Evolutionary conservation across 2,329 filamentous ascomycete species (phyloP), one percentile per base, ranked within the genome.

Genomic region (Byssothecium circinans): DNA sequence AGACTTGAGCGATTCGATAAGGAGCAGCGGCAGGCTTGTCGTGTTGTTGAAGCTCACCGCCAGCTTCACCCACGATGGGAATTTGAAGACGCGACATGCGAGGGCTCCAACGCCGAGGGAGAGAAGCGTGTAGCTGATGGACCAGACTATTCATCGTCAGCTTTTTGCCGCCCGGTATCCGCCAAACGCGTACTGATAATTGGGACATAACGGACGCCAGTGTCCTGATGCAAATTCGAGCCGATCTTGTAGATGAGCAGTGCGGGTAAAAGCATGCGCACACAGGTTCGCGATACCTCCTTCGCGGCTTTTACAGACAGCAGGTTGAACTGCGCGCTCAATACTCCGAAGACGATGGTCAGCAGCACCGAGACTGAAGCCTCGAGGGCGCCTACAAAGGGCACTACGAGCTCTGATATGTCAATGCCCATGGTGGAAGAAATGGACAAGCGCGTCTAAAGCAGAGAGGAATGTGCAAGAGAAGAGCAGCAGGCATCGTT

Each of bases 1-100:
- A 8, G 76, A 71, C 34, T 77, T 71, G 22, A 83, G 69, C 3
- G 79, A 77, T 61, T 79, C 73, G 3, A 81, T 69, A 1, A 82
- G 70, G 3, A 81, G 67, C 10, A 82, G 68, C 1, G 78, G 78
- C 1, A 81, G 70, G 12, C 75, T 77, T 0, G 78, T 81, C 0
- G 80, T 82, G 59, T 82, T 82, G 63, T 83, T 82, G 68, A 82
- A 82, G 32, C 75, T 71, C 30, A 81, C 72, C 1, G 80, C 77
- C 3, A 78, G 78, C 3, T 78, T 77, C 1, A 78, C 74, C 80
- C 80, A 82, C 15, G 68, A 62, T 1, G 79, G 80, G 3, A 81
- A 69, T 18, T 74, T 74, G 52, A 82, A 75, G 14, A 75, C 45
- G 19, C 69, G 70, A 3, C 75, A 76, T 3, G 75, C 61, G 5